Conservation (phyloP, 2,329 filamentous ascomycete genomes). For the Penicillium sp. region DNA sequence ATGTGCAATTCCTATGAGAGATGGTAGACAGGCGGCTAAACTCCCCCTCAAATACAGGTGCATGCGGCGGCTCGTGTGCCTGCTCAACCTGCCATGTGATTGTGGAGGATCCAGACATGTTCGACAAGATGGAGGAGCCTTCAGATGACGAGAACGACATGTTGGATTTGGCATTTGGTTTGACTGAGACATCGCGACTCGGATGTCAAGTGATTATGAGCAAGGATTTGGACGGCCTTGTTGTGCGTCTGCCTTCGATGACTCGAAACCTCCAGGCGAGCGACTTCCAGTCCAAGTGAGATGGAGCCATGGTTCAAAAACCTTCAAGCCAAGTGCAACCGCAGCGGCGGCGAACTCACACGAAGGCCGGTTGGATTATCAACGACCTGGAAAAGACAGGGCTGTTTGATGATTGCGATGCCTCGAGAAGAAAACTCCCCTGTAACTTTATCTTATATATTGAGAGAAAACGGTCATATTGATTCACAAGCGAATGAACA, state of each 20-base stretch:
- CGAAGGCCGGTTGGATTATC: no score
- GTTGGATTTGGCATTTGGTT: slow-evolving; percentile 82
- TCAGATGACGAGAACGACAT: slow-evolving; percentile 83
- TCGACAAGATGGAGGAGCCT: slow-evolving; percentile 71
- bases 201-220: slow-evolving; percentile 91
- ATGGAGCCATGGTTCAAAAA: slow-evolving; percentile 3
- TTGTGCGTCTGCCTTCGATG: slow-evolving; percentile 82
- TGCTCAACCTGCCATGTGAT: slow-evolving; percentile 93
- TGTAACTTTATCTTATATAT: slow-evolving; percentile 22
- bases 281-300: slow-evolving; percentile 62
- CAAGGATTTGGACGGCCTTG: slow-evolving; percentile 79
- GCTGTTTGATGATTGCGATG: no score
- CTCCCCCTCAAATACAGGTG: slow-evolving; percentile 46
- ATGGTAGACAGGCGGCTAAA: slow-evolving; percentile 5
- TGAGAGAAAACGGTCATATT: not conserved
- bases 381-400: slow-evolving; percentile 12
- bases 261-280: slow-evolving; percentile 93
- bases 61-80: slow-evolving; percentile 88
- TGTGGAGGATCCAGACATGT: slow-evolving; percentile 65
- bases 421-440: slow-evolving; percentile 18
- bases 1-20: slow-evolving; percentile 14
- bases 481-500: slow-evolving; percentile 10
- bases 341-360: no score
- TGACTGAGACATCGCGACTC: slow-evolving; percentile 77
- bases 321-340: no score